Evolutionary conservation across 2,329 filamentous ascomycete genomes (phyloP), one percentile per base, ranked within the genome.

Genomic region (Fusarium brachygibbosum): DNA sequence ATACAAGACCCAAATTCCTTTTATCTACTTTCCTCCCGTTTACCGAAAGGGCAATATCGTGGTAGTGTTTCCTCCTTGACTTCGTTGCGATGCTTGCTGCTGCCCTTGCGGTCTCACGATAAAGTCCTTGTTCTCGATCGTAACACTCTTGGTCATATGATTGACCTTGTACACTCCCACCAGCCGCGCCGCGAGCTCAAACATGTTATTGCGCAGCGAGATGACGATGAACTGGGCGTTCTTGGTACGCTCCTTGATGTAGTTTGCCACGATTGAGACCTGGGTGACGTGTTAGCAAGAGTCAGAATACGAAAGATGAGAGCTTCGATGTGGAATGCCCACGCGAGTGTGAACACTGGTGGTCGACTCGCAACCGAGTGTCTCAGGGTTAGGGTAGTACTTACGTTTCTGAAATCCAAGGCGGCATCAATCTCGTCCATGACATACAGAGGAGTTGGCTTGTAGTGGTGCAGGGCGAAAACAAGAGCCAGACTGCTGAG

Each of bases 381-480:
- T 74, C 69, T 74, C 61, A 71, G 58, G 55, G 49, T 41, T 5
- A 49, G 21, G 55, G 60, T 58, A 40, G 44, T 52, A 89, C 93
- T 90, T 77, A 97, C 96, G 78, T 99, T 99, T 82, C 94, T 86
- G 85, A 99, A 99, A 83, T 99, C 96, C 82, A 99, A 82, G 31
- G 96, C 96, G 23, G 96, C 96, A 81, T 99, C 96, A 79, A 99
- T 99, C 83, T 99, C 96, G 82, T 99, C 96, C 96, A 99, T 99
- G 75, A 99, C 96, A 79, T 99, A 99, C 67, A 99, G 81, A 54
- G 96, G 96, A 66, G 96, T 99, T 12, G 96, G 96, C 83, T 97
- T 97, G 81, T 98, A 99, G 78, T 98, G 95, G 80, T 99, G 96
- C 75, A 99, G 82, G 31, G 96, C 96, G 84, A 99, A 99, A n/a